Evolutionary conservation across 176 grass and related monocot genomes (phyloP).

Genomic region (Hsuehochloa calcarea): DNA sequence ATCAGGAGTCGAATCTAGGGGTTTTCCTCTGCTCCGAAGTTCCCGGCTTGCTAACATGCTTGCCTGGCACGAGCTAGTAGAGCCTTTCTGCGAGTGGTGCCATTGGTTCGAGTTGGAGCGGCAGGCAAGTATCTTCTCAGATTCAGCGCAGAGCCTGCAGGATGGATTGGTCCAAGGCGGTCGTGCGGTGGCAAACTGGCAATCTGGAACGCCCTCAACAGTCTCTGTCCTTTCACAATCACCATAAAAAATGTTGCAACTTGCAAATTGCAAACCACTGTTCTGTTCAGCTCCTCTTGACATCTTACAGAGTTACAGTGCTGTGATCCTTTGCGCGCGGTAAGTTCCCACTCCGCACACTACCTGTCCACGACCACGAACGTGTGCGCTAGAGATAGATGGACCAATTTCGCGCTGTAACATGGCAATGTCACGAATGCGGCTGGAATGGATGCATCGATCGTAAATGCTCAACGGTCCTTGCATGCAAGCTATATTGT

Average conservation of each 20-base stretch:
- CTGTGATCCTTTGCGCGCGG: neutral
- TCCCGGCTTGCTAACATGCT: slow-evolving; percentile 13
- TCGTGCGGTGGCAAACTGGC: neutral
- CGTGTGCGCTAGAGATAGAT: neutral
- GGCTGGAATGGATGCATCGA: neutral
- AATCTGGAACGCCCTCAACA: neutral
- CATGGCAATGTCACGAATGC: neutral
- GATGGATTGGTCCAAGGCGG: neutral
- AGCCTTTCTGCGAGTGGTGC: neutral
- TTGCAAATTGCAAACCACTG: neutral
- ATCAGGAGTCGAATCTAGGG: neutral
- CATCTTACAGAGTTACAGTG: no score
- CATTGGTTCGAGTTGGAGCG: neutral
- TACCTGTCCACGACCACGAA: neutral
- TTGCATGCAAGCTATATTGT: neutral
- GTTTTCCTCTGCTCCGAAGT: neutral
- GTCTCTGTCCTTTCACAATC: neutral
- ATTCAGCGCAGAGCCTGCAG: neutral
- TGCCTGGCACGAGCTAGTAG: neutral
- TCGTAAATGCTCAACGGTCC: neutral
- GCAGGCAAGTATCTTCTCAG: neutral
- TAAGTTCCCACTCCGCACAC: neutral
- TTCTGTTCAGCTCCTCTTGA: neutral
- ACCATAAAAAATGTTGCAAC: neutral
- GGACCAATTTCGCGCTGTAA: neutral